Conservation (phyloP, 306 rosid genomes). For the Gillenia trifoliata region DNA sequence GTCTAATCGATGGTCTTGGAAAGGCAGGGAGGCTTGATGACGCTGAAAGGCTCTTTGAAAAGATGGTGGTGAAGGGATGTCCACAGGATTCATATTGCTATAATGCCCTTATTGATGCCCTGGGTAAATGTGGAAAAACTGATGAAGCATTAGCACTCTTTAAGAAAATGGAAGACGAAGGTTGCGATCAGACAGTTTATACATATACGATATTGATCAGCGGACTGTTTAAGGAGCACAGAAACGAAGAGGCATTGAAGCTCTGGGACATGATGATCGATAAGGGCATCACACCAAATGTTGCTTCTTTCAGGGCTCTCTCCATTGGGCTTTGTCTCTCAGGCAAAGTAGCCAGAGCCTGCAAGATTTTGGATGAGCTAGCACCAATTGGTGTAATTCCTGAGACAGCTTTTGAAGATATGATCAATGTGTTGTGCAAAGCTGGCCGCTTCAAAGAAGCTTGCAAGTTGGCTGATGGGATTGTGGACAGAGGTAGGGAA, state of each 20-base stretch:
- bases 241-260: conserved; percentile 74
- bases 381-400: conserved; percentile 82
- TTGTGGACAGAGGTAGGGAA: conserved; percentile 78
- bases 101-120: conserved; percentile 67
- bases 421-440: conserved; percentile 73
- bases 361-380: conserved; percentile 83
- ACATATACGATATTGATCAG: conserved; percentile 68
- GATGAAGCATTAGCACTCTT: conserved; percentile 59
- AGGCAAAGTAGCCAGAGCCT: conserved; percentile 81
- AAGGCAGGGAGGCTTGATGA: conserved; percentile 77
- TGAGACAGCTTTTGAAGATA: conserved; percentile 73
- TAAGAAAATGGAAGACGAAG: conserved; percentile 66
- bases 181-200: conserved; percentile 77
- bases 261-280: conserved; percentile 81
- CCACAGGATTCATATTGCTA: conserved; percentile 68
- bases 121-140: conserved; percentile 57
- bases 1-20: conserved; percentile 81
- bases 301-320: conserved; percentile 82
- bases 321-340: conserved; percentile 78
- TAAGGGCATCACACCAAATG: conserved; percentile 74
- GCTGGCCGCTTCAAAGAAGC: conserved; percentile 78
- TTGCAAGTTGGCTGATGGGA: conserved; percentile 91
- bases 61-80: conserved; percentile 60
- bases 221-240: conserved; percentile 64
- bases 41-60: conserved; percentile 71